Conservation (phyloP, 2,329 filamentous ascomycete genomes). For the Didymella lethalis region DNA sequence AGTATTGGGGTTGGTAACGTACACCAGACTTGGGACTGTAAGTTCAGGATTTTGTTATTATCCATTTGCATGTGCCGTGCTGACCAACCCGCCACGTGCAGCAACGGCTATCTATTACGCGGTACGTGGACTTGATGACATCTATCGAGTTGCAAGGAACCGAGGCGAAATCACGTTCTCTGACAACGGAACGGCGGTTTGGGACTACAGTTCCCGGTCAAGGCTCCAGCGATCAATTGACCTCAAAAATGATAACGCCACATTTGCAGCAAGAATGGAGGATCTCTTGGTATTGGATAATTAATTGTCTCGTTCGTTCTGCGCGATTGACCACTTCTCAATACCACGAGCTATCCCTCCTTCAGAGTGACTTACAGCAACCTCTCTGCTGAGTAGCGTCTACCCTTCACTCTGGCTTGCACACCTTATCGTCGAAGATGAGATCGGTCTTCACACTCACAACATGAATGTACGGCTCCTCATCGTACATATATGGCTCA, state of each 20-base stretch:
- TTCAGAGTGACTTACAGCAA: too few relatives aligned
- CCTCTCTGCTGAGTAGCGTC: too few relatives aligned
- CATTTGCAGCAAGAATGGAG: slow-evolving; percentile 5
- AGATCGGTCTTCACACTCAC: slow-evolving; percentile 21
- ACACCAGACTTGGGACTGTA: slow-evolving; percentile 13
- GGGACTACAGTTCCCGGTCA: neutral
- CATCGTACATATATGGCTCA: slow-evolving; percentile 15
- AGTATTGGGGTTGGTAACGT: slow-evolving; percentile 10
- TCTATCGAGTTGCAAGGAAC: neutral
- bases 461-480: slow-evolving; percentile 16
- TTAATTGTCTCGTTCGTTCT: too few relatives aligned
- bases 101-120: slow-evolving; percentile 13
- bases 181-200: slow-evolving; percentile 7
- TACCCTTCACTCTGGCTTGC: neutral
- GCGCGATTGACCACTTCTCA: too few relatives aligned
- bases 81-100: neutral
- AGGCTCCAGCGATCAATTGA: slow-evolving; percentile 2
- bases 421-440: slow-evolving; percentile 12
- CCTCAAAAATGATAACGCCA: neutral
- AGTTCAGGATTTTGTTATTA: neutral
- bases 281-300: neutral
- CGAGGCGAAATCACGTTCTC: slow-evolving; percentile 6
- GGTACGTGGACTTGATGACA: slow-evolving; percentile 6
- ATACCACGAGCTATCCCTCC: too few relatives aligned
- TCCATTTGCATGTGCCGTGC: neutral